Evolutionary conservation across 2,329 filamentous ascomycete genomes (phyloP).

Genomic region (Xylaria arbuscula): DNA sequence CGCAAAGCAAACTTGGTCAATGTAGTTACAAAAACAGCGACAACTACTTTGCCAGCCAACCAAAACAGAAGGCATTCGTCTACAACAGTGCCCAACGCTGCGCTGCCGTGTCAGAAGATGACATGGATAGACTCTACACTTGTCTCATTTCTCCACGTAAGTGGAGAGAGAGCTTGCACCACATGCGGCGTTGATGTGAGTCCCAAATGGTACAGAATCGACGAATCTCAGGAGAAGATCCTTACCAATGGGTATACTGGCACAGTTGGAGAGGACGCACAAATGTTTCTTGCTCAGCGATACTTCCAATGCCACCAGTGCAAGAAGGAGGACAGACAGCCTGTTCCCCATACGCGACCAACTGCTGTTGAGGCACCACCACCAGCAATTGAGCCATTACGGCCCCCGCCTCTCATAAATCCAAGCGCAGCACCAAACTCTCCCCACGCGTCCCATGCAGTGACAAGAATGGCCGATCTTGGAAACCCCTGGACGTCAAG

Average conservation of each 20-base stretch:
- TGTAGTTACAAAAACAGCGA: constrained; percentile 67
- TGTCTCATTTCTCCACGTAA: constrained; percentile 48
- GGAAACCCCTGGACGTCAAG: constrained; percentile 44
- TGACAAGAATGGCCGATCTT: constrained; percentile 41
- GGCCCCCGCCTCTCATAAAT: constrained; percentile 44
- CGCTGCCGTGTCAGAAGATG: constrained; percentile 39
- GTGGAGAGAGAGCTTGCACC: constrained; percentile 67
- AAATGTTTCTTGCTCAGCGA: constrained; percentile 68
- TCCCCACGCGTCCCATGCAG: constrained; percentile 42
- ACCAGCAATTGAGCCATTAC: constrained; percentile 45
- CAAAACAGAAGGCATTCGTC: constrained; percentile 68
- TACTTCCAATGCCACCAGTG: constrained; percentile 83
- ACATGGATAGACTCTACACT: constrained; percentile 48
- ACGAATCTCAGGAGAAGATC: constrained; percentile 62
- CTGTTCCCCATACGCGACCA: constrained; percentile 50
- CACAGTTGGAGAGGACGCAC: constrained; percentile 64
- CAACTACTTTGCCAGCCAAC: constrained; percentile 54
- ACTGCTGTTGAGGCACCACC: constrained; percentile 47
- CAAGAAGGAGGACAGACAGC: constrained; percentile 64
- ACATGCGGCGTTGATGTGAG: constrained; percentile 77
- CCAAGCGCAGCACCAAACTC: constrained; percentile 44
- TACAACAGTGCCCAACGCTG: constrained; percentile 53
- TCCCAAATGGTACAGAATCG: constrained; percentile 77
- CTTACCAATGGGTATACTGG: constrained; percentile 64
- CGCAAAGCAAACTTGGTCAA: constrained; percentile 87